phyloP scores from a whole-genome alignment of 768 basidiomycete genomes.

The Candolleomyces aberdarensis region DNA sequence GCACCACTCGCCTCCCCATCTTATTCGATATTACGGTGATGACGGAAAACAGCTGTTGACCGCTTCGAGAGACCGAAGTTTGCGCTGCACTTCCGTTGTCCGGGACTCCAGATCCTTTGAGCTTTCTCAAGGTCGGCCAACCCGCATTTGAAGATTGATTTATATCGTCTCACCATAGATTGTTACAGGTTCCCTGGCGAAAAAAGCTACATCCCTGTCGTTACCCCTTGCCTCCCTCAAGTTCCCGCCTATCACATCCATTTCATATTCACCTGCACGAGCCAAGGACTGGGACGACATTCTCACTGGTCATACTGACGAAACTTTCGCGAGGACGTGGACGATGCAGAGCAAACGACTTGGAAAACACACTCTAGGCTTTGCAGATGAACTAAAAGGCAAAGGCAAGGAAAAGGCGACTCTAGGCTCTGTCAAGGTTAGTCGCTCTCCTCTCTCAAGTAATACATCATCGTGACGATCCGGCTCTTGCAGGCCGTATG shows the following conservation, averaged over 20 bases:
- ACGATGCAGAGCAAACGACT: constrained; percentile 76
- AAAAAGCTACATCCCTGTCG: constrained; percentile 75
- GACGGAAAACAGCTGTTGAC: constrained; percentile 94
- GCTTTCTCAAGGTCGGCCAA: constrained; percentile 76
- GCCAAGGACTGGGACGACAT: constrained; percentile 98
- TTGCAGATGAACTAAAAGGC: constrained; percentile 46
- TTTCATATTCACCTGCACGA: constrained; percentile 76
- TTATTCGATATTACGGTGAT: constrained; percentile 94
- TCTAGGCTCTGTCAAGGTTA: constrained; percentile 63
- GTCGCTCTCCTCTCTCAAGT: too few species aligned
- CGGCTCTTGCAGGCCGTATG: constrained; percentile 49
- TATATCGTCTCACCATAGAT: neutral
- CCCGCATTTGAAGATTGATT: neutral
- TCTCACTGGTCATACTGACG: constrained; percentile 84
- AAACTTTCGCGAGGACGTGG: constrained; percentile 85
- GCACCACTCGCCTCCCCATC: constrained; percentile 85
- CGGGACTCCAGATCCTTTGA: constrained; percentile 94
- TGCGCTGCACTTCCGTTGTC: constrained; percentile 90
- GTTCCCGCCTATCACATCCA: constrained; percentile 72
- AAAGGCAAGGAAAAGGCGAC: constrained; percentile 42
- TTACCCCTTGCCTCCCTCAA: constrained; percentile 82
- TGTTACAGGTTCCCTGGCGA: constrained; percentile 68
- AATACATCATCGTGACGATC: too few species aligned
- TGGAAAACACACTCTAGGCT: constrained; percentile 71
- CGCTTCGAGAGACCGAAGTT: constrained; percentile 82